Base-by-base conservation (phyloP, 202 grass and related monocot species). In the Panicum virgatum region DNA sequence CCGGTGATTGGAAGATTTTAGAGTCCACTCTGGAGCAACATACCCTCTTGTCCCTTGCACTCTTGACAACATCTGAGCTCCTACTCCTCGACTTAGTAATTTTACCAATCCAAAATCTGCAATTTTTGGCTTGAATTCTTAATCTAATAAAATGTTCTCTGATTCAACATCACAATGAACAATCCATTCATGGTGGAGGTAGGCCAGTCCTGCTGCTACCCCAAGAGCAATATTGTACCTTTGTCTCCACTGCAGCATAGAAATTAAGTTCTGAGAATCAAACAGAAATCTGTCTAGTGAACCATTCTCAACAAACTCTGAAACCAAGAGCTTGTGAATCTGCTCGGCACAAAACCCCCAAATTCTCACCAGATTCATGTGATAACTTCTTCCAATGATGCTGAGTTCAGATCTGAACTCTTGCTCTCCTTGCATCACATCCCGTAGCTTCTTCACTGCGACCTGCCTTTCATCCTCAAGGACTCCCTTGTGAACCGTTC, bases 171-270 rank as follows among this genome's bases (percentile, higher is more conserved):
- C 85, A 9, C 81, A 91, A 42, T 91, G 89, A 15, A 82, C 72
- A 1, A 85, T 87, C 89, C 85, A 91, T 76, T 91, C 89, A 72
- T 84, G 75, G 62, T 91, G 89, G 58, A 91, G 89, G 76, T 88
- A 88, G 22, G 81, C 89, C 53, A 95, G 72, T 57, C 90, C 90
- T 81, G 83, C 88, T 2, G 76, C 87, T 0, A 87, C 77, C 12
- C 93, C 93, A 25, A 95, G 53, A 65, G 90, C 82, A 71, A 95
- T 92, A 46, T 79, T 90, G 79, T 84, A 90, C 66, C 90, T 90
- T 59, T 92, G 61, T 14, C 19, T 70, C 93, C 93, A 92, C 66
- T 78, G 58, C 25, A 91, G 80, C 44, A 62, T 78, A 23, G 50
- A n/a, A 36, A 19, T 23, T 16, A 6, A 54, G 7, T 14, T 87